Evolutionary conservation across 225 moss, liverwort and hornwort genomes (phyloP), one percentile per base, ranked within the genome.

Genomic region (Sphagnum tenellum): DNA sequence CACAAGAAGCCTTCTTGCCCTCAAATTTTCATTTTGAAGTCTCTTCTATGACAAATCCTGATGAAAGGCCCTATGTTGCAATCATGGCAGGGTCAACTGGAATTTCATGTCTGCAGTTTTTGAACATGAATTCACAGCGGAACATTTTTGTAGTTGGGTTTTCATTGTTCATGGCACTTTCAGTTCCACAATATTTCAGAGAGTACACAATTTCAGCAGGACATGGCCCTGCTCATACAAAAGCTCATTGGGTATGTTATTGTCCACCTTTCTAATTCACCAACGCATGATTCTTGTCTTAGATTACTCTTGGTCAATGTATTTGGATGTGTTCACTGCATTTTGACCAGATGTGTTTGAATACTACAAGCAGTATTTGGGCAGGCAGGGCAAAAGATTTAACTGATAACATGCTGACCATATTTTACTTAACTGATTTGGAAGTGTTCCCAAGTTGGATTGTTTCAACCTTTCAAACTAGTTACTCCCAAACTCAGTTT

Each of bases 121-220:
- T 83, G n/a, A 95, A 91, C 55, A 86, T 89, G 71, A 95, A 91
- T 70, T 57, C 80, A 14, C 78, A 79, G 49, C 74, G 91, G 3
- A 95, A 95, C 62, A 75, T 95, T 55, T 95, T 92, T 68, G 88
- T 95, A 8, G 68, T 92, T 59, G 94, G 94, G 44, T 92, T 86
- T 49, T 79, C 94, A 44, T 45, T 95, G 49, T 95, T 85, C 51
- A 86, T 95, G 67, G 94, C 88, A n/a, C 78, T 92, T 59, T 95
- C 94, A 12, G 89, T 95, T 4, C 94, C 94, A 4, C 86, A 92
- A 74, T 95, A 92, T 68, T 95, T 95, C 69, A 84, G 71, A 66
- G 86, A 86, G 55, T 92, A 83, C 72, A 89, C 81, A 5, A 47
- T 81, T 2, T 76, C 74, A 12, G 79, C 89, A 6, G 80, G 86